These are phyloP conservation scores for Russula emetica DNA, from an alignment of 768 basidiomycete genomes.

Conservation along the genomic window DNA sequence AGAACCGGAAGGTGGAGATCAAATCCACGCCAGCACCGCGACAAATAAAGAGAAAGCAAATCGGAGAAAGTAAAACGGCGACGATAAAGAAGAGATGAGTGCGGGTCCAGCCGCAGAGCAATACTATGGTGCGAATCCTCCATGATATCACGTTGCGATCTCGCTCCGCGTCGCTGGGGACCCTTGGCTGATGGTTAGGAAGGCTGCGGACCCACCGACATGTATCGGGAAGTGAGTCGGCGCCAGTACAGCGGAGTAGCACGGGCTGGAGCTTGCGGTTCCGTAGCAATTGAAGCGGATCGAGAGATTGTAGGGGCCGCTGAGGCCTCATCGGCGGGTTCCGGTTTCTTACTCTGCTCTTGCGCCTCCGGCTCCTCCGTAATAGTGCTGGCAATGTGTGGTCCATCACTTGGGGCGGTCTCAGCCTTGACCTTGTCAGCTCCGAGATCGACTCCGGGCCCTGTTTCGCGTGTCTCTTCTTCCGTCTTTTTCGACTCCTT, in stretches of 20 bases:
- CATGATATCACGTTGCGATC: neutral
- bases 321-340: neutral
- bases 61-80: neutral
- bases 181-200: neutral
- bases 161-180: neutral
- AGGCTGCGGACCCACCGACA: neutral
- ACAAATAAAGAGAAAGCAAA: neutral
- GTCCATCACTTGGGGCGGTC: neutral
- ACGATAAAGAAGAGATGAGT: neutral
- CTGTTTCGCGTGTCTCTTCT: neutral
- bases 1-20: neutral
- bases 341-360: neutral
- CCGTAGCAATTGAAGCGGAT: neutral
- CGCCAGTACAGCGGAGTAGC: constrained; percentile 7
- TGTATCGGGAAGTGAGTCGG: constrained; percentile 1
- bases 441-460: neutral
- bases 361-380: constrained; percentile 6
- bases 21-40: neutral
- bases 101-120: neutral
- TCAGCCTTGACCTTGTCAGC: constrained; percentile 6
- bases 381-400: neutral
- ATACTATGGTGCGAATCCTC: neutral
- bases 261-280: neutral
- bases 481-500: neutral
- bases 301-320: neutral